Percentiles rank a stretch among this genome's conserved stretches.
Evolutionary conservation across 805 yeast genomes (phyloP).

Genomic region (Scheffersomyces spartinae): DNA sequence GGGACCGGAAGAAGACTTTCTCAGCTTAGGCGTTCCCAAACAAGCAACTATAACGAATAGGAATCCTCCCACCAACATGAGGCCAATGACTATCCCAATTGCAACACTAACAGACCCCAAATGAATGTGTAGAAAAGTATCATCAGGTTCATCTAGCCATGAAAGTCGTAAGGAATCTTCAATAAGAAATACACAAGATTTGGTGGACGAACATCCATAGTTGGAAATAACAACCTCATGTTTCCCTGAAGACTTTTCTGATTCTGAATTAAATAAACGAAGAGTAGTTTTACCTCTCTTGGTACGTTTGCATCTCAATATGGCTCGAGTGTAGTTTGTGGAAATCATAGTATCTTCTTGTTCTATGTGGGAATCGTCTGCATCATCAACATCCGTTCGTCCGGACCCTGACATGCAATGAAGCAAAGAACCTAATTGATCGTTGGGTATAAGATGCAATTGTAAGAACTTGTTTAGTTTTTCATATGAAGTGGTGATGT

Average conservation of each 20-base stretch:
- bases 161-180: constrained; percentile 56
- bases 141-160: constrained; percentile 44
- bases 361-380: constrained; percentile 5
- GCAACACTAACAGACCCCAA: constrained; percentile 60
- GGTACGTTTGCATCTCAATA: constrained; percentile 9
- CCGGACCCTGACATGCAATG: too few relatives aligned
- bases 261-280: constrained; percentile 1
- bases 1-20: too few relatives aligned
- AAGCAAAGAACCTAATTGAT: constrained; percentile 34
- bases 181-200: constrained; percentile 49
- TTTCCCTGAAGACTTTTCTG: constrained; percentile 31
- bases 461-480: constrained; percentile 44
- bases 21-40: too few relatives aligned
- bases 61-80: too few relatives aligned
- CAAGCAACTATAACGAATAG: too few relatives aligned
- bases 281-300: constrained; percentile 4
- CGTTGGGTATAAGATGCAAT: constrained; percentile 58
- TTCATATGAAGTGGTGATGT: constrained; percentile 31
- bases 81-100: constrained; percentile 58
- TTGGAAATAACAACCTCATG: constrained; percentile 48
- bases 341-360: constrained; percentile 30
- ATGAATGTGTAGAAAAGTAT: constrained; percentile 40
- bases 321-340: constrained; percentile 25
- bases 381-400: constrained; percentile 6
- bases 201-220: constrained; percentile 43